A percentile compares a stretch with the other conserved stretches of the same genome.
Conservation (phyloP, 2,329 filamentous ascomycete species). For the Phyllosticta capitalensis region DNA sequence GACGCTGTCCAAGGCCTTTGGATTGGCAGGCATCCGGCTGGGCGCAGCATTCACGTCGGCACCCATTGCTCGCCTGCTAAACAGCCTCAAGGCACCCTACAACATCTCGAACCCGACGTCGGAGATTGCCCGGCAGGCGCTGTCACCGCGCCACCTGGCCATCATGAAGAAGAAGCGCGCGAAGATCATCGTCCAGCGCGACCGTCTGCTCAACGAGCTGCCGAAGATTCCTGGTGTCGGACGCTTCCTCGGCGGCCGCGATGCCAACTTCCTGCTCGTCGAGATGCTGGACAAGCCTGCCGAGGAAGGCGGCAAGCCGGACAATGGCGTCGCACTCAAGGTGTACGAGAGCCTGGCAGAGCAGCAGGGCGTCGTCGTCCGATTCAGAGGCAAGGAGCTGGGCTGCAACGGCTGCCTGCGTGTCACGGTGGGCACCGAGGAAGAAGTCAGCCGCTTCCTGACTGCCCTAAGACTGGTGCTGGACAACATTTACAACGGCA, state of each 20-base stretch:
- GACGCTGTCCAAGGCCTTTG: slow-evolving; percentile 96
- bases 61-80: slow-evolving; percentile 69
- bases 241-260: slow-evolving; percentile 65
- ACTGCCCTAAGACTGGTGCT: slow-evolving; percentile 51
- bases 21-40: slow-evolving; percentile 83
- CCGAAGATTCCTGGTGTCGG: slow-evolving; percentile 71
- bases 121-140: slow-evolving; percentile 64
- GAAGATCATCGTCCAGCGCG: slow-evolving; percentile 65
- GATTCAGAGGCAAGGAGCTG: slow-evolving; percentile 86
- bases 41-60: slow-evolving; percentile 74
- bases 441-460: slow-evolving; percentile 73
- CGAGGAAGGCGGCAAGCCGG: slow-evolving; percentile 54
- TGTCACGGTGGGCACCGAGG: slow-evolving; percentile 84
- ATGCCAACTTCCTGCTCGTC: slow-evolving; percentile 83
- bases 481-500: slow-evolving; percentile 37
- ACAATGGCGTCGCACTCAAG: slow-evolving; percentile 66
- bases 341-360: slow-evolving; percentile 69
- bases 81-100: slow-evolving; percentile 92
- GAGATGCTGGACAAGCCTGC: slow-evolving; percentile 64
- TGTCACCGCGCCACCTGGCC: slow-evolving; percentile 56
- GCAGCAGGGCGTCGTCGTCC: slow-evolving; percentile 77
- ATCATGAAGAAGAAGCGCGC: slow-evolving; percentile 63
- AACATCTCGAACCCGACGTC: slow-evolving; percentile 87
- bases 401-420: slow-evolving; percentile 83
- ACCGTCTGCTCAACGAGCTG: slow-evolving; percentile 64